phyloP scores from a whole-genome alignment of 257 asterid genomes.

The Gardenia jasminoides region DNA sequence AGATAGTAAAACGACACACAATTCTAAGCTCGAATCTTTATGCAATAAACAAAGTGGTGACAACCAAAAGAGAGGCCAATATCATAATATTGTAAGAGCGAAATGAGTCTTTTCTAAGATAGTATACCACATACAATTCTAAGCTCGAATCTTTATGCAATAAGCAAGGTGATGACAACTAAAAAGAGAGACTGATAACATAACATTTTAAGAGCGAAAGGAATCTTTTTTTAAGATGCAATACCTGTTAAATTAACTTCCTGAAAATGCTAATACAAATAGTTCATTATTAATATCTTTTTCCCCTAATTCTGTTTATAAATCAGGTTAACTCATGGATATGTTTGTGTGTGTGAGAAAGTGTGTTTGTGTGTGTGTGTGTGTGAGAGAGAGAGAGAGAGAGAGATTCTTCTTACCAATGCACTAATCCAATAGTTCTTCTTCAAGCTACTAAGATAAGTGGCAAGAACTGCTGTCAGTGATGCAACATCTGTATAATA shows the following conservation, averaged over 20 bases:
- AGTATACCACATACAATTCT: background rate
- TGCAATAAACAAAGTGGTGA: background rate
- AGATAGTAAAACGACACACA: background rate
- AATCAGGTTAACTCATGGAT: too few relatives aligned
- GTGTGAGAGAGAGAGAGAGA: background rate
- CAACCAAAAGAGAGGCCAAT: background rate
- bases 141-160: background rate
- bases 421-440: conserved; percentile 71
- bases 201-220: background rate
- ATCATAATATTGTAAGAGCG: background rate
- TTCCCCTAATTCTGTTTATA: background rate
- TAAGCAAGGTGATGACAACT: background rate
- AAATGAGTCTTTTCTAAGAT: background rate
- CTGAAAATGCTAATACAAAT: background rate
- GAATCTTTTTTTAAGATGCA: background rate
- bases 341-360: too few relatives aligned
- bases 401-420: conserved; percentile 51
- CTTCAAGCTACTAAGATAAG: conserved; percentile 71
- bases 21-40: background rate
- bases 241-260: background rate
- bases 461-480: conserved; percentile 76
- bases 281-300: background rate
- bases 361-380: background rate
- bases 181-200: background rate
- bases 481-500: conserved; percentile 96